Evolutionary conservation across 2,329 filamentous ascomycete species (phyloP), one percentile per base, ranked within the genome.

Genomic region (Tolypocladium tundrense): DNA sequence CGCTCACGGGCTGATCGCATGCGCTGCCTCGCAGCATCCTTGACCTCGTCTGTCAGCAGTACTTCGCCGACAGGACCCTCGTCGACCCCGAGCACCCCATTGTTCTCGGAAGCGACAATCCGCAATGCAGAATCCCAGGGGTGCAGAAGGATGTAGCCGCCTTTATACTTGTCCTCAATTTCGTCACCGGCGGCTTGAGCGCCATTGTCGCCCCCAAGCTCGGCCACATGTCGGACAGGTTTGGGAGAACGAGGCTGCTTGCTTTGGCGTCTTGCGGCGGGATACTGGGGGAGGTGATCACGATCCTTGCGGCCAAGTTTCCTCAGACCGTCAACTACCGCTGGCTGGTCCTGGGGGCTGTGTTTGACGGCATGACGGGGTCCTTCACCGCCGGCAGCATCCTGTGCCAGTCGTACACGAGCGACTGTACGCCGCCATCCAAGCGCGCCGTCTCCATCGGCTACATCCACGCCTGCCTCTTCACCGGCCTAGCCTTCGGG

Each of bases 401-500:
- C 24, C 76, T 96, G 59, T 86, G 85, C 27, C 87, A 95, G 70
- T 91, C 93, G 0, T 99, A 97, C 71, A 87, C 89, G 14, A 87
- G 90, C 45, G 94, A 99, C 71, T 96, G 91, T 72, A 93, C 91
- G 0, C 78, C 88, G 4, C 89, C 91, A 0, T 87, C 88, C 37
- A 84, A 84, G 66, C 85, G 94, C 24, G 89, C 88, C 60, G 88
- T 96, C 9, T 84, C 86, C 5, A 94, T 97, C 70, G 92, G 91
- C 8, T 93, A 92, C 69, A 87, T 97, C 65, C 90, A 97, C 66
- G 91, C 90, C 13, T 91, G 88, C 64, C 78, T 99, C 10, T 97
- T 96, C 71, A 81, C 83, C 1, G 94, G 94, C n/a, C 84, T 97
- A 52, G 93, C 94, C 0, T 73, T 93, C 39, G 94, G 94, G 0